Evolutionary conservation across 345 rosid species (phyloP).

Genomic region (Euphorbia peplus): DNA sequence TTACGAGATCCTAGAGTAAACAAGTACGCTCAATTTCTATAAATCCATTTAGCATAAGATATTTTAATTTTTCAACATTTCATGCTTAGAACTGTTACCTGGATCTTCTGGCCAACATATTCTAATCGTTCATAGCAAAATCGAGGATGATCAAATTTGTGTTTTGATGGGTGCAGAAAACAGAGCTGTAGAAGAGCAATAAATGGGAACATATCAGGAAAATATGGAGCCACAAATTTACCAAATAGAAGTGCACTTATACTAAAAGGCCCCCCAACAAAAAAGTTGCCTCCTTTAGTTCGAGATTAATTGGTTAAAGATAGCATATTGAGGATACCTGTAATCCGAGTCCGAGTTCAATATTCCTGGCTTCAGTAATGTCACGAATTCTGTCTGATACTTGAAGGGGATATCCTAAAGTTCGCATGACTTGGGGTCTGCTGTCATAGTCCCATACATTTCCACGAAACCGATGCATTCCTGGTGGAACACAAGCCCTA

Average conservation of each 20-base stretch:
- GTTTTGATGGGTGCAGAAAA: constrained; percentile 95
- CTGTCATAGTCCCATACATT: constrained; percentile 93
- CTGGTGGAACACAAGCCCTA: constrained; percentile 96
- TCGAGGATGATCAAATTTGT: constrained; percentile 91
- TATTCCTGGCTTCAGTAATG: constrained; percentile 88
- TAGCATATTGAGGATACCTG: constrained; percentile 46
- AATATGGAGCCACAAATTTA: background rate
- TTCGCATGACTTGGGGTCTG: constrained; percentile 72
- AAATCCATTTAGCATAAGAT: background rate
- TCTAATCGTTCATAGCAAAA: constrained; percentile 85
- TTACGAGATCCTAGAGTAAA: constrained; percentile 62
- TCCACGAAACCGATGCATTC: constrained; percentile 96
- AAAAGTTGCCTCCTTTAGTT: background rate
- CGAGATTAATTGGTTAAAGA: background rate
- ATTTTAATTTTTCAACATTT: background rate
- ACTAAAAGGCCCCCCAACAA: background rate
- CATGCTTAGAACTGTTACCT: constrained; percentile 40
- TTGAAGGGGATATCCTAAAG: constrained; percentile 69
- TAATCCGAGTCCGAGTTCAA: constrained; percentile 90
- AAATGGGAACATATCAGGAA: constrained; percentile 13
- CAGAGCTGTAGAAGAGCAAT: constrained; percentile 55
- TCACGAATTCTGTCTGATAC: constrained; percentile 72
- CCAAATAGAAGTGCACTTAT: background rate
- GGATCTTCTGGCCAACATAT: constrained; percentile 91
- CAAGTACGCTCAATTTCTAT: background rate